Evolutionary conservation across 1,139 yeast genomes (phyloP), one percentile per base, ranked within the genome.

Genomic region (Barnettozyma hawaiiensis): DNA sequence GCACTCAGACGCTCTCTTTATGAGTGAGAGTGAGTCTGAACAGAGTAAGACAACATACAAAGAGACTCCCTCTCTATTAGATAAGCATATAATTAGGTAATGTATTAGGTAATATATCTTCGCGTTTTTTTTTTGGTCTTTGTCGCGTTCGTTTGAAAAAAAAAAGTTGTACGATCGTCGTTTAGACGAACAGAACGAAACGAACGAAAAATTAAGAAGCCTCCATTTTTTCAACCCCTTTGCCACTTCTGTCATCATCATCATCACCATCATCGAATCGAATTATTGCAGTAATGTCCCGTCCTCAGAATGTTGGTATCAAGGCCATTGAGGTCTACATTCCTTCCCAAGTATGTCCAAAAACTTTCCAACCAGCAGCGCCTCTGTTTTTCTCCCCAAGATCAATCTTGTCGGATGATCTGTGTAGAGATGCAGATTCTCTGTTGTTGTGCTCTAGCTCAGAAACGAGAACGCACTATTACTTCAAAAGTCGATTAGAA

Each of bases 311-410:
- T 73, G 76, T 92, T 59, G 98, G 98, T 70, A 92, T 92, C 70
- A 92, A 92, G 66, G 98, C 94, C 64, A 78, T 92, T 57, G 97
- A 92, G 69, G 75, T 87, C 45, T 94, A 92, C 70, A 73, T 89
- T 60, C 98, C 98, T 37, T 73, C 76, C 31, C 79, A 73, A 62
- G 74, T 70, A 55, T 45, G 73, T 64, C n/a, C n/a, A n/a, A n/a
- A n/a, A n/a, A n/a, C n/a, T n/a, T n/a, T n/a, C n/a, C n/a, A n/a
- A n/a, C n/a, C n/a, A n/a, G n/a, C n/a, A n/a, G n/a, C n/a, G n/a
- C n/a, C n/a, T n/a, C n/a, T n/a, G n/a, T n/a, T n/a, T n/a, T n/a
- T n/a, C n/a, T n/a, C n/a, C n/a, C n/a, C n/a, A n/a, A n/a, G n/a
- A n/a, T n/a, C n/a, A n/a, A n/a, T n/a, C n/a, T n/a, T n/a, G n/a